Base-by-base conservation (phyloP, 208 protist species). In the Wallacemonas sp. region DNA sequence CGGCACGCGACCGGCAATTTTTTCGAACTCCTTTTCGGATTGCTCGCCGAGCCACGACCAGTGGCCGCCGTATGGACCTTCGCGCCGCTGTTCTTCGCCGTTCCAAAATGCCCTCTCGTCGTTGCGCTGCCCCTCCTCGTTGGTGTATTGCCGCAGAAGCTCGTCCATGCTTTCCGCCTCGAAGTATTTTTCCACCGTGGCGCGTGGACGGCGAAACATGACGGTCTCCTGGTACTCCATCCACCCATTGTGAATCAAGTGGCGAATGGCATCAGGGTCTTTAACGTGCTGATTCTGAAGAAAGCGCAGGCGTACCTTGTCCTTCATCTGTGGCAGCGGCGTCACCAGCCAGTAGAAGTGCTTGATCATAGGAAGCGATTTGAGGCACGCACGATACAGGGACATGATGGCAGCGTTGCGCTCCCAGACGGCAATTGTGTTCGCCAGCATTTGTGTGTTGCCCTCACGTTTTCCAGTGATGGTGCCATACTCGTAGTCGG, bases 201-300 rank as follows among this genome's bases (percentile, higher is more conserved):
- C 87, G 45, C 89, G 81, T 15, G 78, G 67, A 22, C 86, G 78
- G 37, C 89, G 73, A 62, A 91, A 92, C 70, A 93, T 79, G 61
- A 91, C 76, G 4, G 73, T 68, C 59, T 95, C 86, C 64, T 93
- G 84, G 61, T 86, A 95, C 71, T 95, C 89, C 81, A 93, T 85
- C 87, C 89, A 95, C 5, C 89, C 89, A 64, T 89, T 93, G 73
- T 92, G 81, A 46, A 95, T 71, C 41, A 95, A 66, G 64, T 95
- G 89, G 4, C 85, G 74, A 66, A 95, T 90, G 13, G 89, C 89
- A 67, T 95, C 89, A 29, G 85, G 84, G 66, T 95, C 89, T 45
- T 90, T 89, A 6, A 83, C 83, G 73, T 95, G 78, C 62, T 93
- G 86, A 59, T 95, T 95, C 60, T 93, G 86, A 46, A 88, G 54